phyloP scores from a whole-genome alignment of 2,329 filamentous ascomycete genomes.

The Allantophomopsis lycopodina region DNA sequence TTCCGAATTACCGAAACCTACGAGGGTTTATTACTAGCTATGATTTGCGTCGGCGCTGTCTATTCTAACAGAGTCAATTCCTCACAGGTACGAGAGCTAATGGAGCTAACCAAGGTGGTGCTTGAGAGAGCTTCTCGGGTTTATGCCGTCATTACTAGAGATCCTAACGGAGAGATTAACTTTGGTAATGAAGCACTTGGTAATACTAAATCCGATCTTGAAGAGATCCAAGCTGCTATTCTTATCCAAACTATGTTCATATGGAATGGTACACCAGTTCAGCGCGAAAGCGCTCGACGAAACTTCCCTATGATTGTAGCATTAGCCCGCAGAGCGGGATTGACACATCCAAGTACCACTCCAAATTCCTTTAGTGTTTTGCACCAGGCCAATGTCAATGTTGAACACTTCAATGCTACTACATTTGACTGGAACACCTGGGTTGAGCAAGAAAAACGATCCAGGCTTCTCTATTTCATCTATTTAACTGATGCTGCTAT shows the following conservation, averaged over 20 bases:
- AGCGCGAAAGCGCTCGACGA: constrained; percentile 48
- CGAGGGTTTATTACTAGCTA: constrained; percentile 51
- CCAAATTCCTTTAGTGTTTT: constrained; percentile 40
- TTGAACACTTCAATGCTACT: constrained; percentile 29
- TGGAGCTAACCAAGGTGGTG: constrained; percentile 45
- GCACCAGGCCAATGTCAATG: constrained; percentile 39
- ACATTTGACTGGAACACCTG: constrained; percentile 53
- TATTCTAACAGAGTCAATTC: constrained; percentile 52
- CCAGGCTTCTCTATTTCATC: constrained; percentile 49
- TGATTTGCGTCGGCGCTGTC: constrained; percentile 63
- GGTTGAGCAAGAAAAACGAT: constrained; percentile 59
- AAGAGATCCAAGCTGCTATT: constrained; percentile 54
- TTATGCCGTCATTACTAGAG: constrained; percentile 29
- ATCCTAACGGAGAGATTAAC: constrained; percentile 22
- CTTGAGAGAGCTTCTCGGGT: constrained; percentile 40
- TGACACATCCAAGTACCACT: constrained; percentile 38
- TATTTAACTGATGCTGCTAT: constrained; percentile 51
- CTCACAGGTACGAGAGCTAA: constrained; percentile 51
- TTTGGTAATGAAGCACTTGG: constrained; percentile 23
- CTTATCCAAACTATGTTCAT: constrained; percentile 47
- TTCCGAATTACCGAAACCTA: constrained; percentile 54
- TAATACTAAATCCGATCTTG: constrained; percentile 31
- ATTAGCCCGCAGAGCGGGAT: constrained; percentile 39
- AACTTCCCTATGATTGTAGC: constrained; percentile 42
- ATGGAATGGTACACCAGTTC: constrained; percentile 56